Base-by-base conservation (phyloP, 495 filamentous ascomycete genomes). In the Hypoxylon cercidicola region DNA sequence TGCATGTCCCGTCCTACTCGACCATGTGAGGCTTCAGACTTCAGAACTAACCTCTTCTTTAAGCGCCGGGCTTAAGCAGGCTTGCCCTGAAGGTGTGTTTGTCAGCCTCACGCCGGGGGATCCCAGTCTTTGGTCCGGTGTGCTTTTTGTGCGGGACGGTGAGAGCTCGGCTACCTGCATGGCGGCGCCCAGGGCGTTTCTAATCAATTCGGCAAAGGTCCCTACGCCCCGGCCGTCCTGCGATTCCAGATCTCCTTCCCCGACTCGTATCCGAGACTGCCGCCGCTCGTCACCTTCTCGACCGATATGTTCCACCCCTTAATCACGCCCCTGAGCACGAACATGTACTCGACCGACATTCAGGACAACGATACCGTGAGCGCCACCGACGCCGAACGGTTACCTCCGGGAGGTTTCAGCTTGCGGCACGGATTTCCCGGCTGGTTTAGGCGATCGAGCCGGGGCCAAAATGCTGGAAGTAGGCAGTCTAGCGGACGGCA, bases 251-350 rank as follows among this genome's bases (percentile, higher is more conserved):
- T 99, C 65, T 87, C 87, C 49, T 97, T 97, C 72, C 92, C 95
- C 8, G 78, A 88, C 62, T 81, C 81, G 21, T 97, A 97, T 71
- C 95, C 95, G 4, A 76, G 81, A 30, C 77, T 89, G 7, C 91
- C 95, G 39, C 95, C 95, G 5, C 80, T 92, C 4, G 87, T 99
- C 47, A 93, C 88, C 39, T 96, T 99, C 74, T 81, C 85, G 23
- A 95, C 90, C 41, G 94, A 97, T 66, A 88, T 97, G 51, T 99
- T 97, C 74, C 94, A 99, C 76, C 95, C 94, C 11, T 83, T 99
- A 21, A 87, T 98, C 69, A 90, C 93, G 2, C 92, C 94, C 16
- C 81, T 94, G 12, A 97, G 92, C 5, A 96, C 92, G 2, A 92
- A 96, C 75, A 93, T 92, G 60, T 95, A 94, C 78, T 89, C 90